A percentile compares a stretch with the other conserved stretches of the same genome.
phyloP scores from a whole-genome alignment of 2,329 filamentous ascomycete genomes.

The Penicillium brevicompactum region DNA sequence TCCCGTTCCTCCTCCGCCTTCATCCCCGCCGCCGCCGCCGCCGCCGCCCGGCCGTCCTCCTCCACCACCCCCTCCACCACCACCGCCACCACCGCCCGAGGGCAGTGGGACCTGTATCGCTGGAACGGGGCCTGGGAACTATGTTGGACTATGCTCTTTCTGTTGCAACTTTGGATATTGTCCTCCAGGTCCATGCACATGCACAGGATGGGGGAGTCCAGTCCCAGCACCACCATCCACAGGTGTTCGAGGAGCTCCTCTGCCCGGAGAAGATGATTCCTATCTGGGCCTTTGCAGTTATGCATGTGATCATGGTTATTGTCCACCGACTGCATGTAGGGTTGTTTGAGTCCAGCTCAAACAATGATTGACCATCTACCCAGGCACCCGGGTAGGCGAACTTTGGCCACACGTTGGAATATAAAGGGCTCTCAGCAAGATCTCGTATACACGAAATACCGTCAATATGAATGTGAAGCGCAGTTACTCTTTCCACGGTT shows the following conservation, averaged over 20 bases:
- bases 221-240: constrained; percentile 27
- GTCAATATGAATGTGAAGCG: too few relatives aligned
- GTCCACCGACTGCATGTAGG: constrained; percentile 36
- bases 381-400: too few relatives aligned
- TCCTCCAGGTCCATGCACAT: constrained; percentile 34
- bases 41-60: constrained; percentile 2
- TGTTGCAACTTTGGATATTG: constrained; percentile 36
- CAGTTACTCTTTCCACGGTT: too few relatives aligned
- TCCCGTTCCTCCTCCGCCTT: too few relatives aligned
- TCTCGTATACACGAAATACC: too few relatives aligned
- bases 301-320: constrained; percentile 52
- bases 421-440: too few relatives aligned
- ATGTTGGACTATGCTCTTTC: constrained; percentile 33
- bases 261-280: constrained; percentile 28
- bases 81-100: background rate
- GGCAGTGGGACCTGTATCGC: constrained; percentile 21
- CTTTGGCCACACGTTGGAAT: too few relatives aligned
- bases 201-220: constrained; percentile 26
- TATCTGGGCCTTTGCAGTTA: constrained; percentile 53
- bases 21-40: background rate
- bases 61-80: background rate
- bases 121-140: constrained; percentile 32
- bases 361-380: too few relatives aligned
- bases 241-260: constrained; percentile 22
- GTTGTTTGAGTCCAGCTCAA: background rate